Percentiles rank a stretch among this genome's conserved stretches.
phyloP scores from a whole-genome alignment of 2,329 filamentous ascomycete species.

The Diaporthe sp. region DNA sequence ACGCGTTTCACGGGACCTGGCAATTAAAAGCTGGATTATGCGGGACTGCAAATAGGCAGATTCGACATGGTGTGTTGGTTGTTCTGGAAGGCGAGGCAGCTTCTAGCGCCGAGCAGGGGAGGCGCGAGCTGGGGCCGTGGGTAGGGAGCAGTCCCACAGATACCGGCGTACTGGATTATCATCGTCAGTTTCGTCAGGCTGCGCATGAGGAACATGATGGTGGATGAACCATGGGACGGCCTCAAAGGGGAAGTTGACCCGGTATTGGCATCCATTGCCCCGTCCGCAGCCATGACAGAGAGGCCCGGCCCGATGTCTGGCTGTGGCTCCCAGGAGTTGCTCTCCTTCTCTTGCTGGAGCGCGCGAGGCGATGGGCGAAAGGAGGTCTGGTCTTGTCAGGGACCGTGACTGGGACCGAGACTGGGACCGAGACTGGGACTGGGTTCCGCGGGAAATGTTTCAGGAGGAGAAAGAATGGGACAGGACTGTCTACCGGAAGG shows the following conservation, averaged over 20 bases:
- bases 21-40: conserved; percentile 62
- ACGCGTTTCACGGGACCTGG: conserved; percentile 56
- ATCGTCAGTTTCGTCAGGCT: conserved; percentile 5
- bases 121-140: conserved; percentile 4
- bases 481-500: background rate
- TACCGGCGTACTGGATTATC: conserved; percentile 20
- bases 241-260: conserved; percentile 23
- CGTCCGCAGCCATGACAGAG: background rate
- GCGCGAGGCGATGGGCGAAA: background rate
- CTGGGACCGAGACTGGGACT: background rate
- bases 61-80: conserved; percentile 42
- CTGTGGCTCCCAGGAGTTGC: background rate
- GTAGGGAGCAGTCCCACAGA: conserved; percentile 11
- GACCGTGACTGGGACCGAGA: no score
- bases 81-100: conserved; percentile 50
- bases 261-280: conserved; percentile 18
- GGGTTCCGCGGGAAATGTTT: conserved; percentile 13
- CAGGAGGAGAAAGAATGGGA: conserved; percentile 6
- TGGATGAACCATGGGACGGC: conserved; percentile 19
- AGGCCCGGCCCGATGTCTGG: conserved; percentile 3
- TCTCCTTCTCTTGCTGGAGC: background rate
- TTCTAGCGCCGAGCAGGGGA: conserved; percentile 46
- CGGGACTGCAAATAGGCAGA: conserved; percentile 43
- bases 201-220: conserved; percentile 8
- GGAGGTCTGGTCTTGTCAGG: background rate